Conservation (phyloP, 331 rosid species). For the Erythrophleum ivorense region DNA sequence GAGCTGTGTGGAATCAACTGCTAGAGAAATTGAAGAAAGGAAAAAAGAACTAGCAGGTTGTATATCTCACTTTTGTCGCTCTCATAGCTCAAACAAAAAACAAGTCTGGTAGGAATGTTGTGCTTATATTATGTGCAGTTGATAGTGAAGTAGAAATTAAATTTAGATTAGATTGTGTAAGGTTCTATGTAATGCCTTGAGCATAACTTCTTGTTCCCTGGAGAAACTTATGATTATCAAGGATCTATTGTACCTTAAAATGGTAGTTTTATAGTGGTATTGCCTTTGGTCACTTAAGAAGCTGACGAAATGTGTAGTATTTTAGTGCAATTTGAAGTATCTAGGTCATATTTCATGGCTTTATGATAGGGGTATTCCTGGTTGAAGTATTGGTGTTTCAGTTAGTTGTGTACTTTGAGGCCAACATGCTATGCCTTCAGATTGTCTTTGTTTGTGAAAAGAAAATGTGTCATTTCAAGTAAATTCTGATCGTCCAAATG, state of each 20-base stretch:
- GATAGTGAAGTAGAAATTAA: neutral
- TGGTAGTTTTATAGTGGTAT: neutral
- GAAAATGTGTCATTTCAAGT: no score
- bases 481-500: no score
- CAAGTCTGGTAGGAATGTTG: neutral
- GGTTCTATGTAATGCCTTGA: neutral
- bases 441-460: no score
- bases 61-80: neutral
- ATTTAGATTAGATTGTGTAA: neutral
- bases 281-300: neutral
- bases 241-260: neutral
- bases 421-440: no score
- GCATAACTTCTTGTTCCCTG: neutral
- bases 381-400: no score
- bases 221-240: neutral
- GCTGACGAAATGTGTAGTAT: neutral
- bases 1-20: slow-evolving; percentile 96
- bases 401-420: no score
- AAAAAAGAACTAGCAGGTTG: slow-evolving; percentile 29
- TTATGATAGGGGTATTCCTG: neutral
- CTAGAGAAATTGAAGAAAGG: slow-evolving; percentile 42
- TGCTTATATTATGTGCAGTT: slow-evolving; percentile 1
- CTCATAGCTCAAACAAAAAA: neutral
- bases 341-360: neutral
- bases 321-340: neutral